These are phyloP conservation scores for Agarophyton chilense DNA, from an alignment of 23 red algal genomes.

Conservation along the genomic window DNA sequence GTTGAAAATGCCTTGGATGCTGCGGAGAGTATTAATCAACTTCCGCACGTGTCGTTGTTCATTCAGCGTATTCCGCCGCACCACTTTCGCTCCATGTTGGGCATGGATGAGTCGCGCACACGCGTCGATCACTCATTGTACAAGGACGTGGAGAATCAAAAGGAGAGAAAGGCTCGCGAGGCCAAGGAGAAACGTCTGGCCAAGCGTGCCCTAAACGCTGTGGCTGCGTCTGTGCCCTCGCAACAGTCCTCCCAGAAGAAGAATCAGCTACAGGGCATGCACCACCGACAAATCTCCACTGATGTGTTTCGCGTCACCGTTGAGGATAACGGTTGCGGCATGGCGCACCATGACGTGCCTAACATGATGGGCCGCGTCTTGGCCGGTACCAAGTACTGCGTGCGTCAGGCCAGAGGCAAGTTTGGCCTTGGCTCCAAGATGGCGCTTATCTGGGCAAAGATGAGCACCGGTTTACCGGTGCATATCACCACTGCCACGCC, in stretches of 20 bases:
- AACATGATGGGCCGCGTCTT: conserved; percentile 90
- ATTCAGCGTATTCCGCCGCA: conserved; percentile 55
- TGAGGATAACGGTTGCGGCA: conserved; percentile 85
- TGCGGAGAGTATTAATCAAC: conserved; percentile 69
- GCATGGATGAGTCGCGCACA: conserved; percentile 23
- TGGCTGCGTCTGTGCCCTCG: not conserved
- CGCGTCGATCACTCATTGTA: conserved; percentile 74
- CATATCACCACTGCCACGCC: conserved; percentile 56
- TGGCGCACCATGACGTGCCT: conserved; percentile 83
- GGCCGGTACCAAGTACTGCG: conserved; percentile 91
- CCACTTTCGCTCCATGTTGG: conserved; percentile 52
- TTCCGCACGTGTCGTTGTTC: conserved; percentile 56
- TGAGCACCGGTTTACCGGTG: conserved; percentile 87
- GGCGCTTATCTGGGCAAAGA: conserved; percentile 96
- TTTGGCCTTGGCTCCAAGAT: conserved; percentile 97
- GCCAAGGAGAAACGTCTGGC: conserved; percentile 36
- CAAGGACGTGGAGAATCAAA: conserved; percentile 66
- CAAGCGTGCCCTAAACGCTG: conserved; percentile 5
- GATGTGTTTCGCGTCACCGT: conserved; percentile 81
- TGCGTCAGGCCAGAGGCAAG: conserved; percentile 88
- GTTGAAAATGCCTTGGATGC: conserved; percentile 94
- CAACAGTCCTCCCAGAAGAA: not conserved
- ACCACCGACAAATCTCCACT: not conserved
- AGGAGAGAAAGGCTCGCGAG: conserved; percentile 53
- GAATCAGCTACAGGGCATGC: not conserved